These are phyloP conservation scores for Talaromyces marneffei DNA, from an alignment of 2,329 filamentous ascomycete species.

Conservation along the genomic window DNA sequence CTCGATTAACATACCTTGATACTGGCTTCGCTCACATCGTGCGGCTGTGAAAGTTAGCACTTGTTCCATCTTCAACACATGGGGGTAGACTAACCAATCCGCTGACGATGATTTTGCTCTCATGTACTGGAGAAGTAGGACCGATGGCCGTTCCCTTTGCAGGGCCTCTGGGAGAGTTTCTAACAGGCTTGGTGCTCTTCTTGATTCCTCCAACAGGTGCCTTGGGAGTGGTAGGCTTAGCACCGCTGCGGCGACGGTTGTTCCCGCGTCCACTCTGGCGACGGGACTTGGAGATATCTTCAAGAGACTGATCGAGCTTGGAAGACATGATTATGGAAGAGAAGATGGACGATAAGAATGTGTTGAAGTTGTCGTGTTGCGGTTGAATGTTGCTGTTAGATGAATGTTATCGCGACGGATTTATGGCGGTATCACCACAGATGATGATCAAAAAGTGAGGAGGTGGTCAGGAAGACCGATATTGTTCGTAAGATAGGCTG, in stretches of 20 bases:
- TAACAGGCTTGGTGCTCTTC: slow-evolving; percentile 59
- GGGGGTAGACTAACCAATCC: slow-evolving; percentile 69
- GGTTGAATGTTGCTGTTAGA: background rate
- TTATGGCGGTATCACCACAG: background rate
- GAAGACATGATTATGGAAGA: slow-evolving; percentile 64
- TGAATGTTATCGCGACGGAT: background rate
- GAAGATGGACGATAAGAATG: slow-evolving; percentile 11
- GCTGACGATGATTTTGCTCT: slow-evolving; percentile 98
- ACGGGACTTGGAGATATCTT: slow-evolving; percentile 86
- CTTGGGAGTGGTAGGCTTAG: slow-evolving; percentile 43
- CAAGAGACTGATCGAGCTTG: slow-evolving; percentile 95
- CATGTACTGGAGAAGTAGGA: slow-evolving; percentile 56
- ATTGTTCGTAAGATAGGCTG: background rate
- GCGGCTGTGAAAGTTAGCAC: slow-evolving; percentile 63
- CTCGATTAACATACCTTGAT: slow-evolving; percentile 99
- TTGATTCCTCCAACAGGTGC: slow-evolving; percentile 80
- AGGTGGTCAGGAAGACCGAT: background rate
- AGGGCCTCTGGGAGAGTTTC: slow-evolving; percentile 34
- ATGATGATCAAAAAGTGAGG: background rate
- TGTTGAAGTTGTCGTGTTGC: background rate
- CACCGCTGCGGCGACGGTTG: slow-evolving; percentile 41
- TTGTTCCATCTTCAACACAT: background rate
- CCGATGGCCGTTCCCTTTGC: slow-evolving; percentile 58
- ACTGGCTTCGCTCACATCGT: slow-evolving; percentile 92
- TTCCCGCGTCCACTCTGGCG: slow-evolving; percentile 46